Conservation (phyloP, 1,284 basidiomycete genomes). For the Calocybe gambosa region DNA sequence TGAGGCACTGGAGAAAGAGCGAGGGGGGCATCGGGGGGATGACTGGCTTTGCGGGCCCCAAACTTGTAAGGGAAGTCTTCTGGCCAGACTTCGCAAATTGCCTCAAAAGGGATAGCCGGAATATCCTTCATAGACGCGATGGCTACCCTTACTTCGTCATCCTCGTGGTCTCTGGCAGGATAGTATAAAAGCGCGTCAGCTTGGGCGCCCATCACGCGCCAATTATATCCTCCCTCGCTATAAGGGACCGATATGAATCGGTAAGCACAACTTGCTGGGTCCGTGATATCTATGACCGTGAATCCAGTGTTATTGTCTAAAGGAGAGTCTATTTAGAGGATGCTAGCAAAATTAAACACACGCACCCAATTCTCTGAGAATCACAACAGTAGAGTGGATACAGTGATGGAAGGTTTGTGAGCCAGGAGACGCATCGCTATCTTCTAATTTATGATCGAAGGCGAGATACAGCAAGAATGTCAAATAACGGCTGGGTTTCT, state of each 20-base stretch:
- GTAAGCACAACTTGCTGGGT: constrained; percentile 26
- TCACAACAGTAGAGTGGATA: constrained; percentile 21
- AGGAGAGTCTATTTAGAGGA: neutral
- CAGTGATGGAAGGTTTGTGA: constrained; percentile 11
- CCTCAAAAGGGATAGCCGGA: constrained; percentile 2
- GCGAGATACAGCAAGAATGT: constrained; percentile 20
- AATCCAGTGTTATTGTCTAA: constrained; percentile 28
- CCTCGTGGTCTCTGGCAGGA: no score
- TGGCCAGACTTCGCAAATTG: constrained; percentile 13
- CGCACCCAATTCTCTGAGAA: constrained; percentile 25
- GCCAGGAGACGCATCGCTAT: constrained; percentile 10
- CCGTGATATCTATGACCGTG: constrained; percentile 29
- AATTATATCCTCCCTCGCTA: neutral
- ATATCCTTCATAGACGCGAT: constrained; percentile 4
- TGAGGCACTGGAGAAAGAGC: neutral
- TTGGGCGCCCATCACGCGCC: neutral
- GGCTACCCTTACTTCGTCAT: constrained; percentile 3
- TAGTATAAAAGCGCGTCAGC: neutral
- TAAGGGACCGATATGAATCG: constrained; percentile 22
- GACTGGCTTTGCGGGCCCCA: neutral
- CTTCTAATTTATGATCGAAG: constrained; percentile 19
- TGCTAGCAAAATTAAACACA: neutral
- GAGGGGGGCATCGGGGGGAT: neutral
- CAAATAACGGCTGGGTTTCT: constrained; percentile 27
- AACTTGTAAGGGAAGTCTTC: neutral